Evolutionary conservation across 179 eudicot species (phyloP).

Genomic region (Sideroxylon spinosum): DNA sequence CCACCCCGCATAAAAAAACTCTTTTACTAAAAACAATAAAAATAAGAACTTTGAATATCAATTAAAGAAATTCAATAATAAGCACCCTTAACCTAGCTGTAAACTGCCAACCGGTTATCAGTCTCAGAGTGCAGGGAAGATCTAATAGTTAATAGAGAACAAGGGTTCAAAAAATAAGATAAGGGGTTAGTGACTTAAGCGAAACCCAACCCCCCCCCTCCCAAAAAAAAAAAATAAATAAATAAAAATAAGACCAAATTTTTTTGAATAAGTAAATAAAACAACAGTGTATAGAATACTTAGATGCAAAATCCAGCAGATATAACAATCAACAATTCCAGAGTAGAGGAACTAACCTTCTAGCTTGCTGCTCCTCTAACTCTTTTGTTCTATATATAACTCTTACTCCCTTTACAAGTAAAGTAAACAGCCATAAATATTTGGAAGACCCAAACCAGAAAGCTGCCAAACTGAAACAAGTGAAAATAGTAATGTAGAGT

Average conservation of each 20-base stretch:
- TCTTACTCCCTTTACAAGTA: slow-evolving; percentile 65
- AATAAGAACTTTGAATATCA: background rate
- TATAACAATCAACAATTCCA: background rate
- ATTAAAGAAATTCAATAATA: background rate
- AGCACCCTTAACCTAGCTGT: background rate
- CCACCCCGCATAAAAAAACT: background rate
- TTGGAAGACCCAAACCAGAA: slow-evolving; percentile 1
- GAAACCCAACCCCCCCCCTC: no score
- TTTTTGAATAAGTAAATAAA: no score
- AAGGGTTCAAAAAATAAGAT: background rate
- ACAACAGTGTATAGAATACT: background rate
- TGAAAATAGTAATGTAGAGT: background rate
- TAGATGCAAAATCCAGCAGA: background rate
- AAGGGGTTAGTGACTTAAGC: background rate
- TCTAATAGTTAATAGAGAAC: background rate
- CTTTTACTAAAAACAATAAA: background rate
- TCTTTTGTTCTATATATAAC: slow-evolving; percentile 84
- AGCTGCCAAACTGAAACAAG: background rate
- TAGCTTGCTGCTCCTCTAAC: slow-evolving; percentile 84
- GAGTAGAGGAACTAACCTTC: slow-evolving; percentile 45
- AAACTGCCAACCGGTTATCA: background rate
- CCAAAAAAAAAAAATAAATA: no score
- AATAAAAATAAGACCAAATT: no score
- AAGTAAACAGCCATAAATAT: background rate
- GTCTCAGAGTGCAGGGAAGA: background rate